Evolutionary conservation across 1,139 yeast species (phyloP), one percentile per base, ranked within the genome.

Genomic region (Suzukiozyma palmioleophila): DNA sequence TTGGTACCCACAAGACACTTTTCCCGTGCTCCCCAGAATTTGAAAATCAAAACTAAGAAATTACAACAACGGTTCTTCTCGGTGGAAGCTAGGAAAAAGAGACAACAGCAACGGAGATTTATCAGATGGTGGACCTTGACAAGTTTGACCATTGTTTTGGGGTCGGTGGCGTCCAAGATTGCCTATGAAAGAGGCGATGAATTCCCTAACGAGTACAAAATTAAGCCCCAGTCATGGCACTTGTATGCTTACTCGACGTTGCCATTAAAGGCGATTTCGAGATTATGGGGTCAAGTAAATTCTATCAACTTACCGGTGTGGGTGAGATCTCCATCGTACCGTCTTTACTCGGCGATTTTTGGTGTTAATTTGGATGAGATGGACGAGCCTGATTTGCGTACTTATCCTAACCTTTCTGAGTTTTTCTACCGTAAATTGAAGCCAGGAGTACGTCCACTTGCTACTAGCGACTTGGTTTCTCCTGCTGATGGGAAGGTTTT

Each of bases 401-500:
- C 83, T 38, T 92, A 84, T 63, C 72, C 73, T 35, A 94, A 94
- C 56, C 73, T 92, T 44, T 83, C 94, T 5, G 97, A 94, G 51
- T 94, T 94, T 53, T 94, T 94, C 62, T 92, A 89, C 62, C 73
- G 99, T 48, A 78, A 77, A 42, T 76, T 94, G 38, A 79, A 73
- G 50, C 88, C 92, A 0, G 95, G 87, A 15, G 80, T 74, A 1
- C 75, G 99, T 49, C 95, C 96, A 1, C 66, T 92, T 29, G 85
- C 80, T 39, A 74, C 75, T 14, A 69, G 81, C 8, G 78, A 79
- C 42, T 62, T 92, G 39, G 95, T 84, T 8, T 83, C 95, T 28
- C 99, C 99, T 2, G 82, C 96, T 37, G 99, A 94, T 61, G 99
- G 99, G 24, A 84, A 78, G 49, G 84, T 94, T 8, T 68, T 94